These are phyloP conservation scores for Colletotrichum cordylinicola DNA, from an alignment of 2,329 filamentous ascomycete genomes.

Conservation along the genomic window DNA sequence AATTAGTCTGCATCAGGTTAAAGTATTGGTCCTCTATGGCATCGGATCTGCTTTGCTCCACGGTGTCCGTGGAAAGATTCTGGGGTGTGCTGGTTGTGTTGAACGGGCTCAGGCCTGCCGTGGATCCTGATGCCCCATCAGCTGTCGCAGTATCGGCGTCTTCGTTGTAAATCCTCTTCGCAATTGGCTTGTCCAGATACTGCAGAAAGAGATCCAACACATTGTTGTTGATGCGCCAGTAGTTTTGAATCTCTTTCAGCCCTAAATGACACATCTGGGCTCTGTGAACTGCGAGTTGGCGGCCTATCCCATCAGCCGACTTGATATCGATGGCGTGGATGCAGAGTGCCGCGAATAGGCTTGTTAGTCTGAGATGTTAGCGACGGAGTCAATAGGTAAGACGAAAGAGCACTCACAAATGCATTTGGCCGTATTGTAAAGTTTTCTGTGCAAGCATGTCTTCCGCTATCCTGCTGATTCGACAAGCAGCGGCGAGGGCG, in stretches of 20 bases:
- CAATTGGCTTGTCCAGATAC: constrained; percentile 42
- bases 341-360: constrained; percentile 41
- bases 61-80: neutral
- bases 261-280: constrained; percentile 43
- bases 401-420: constrained; percentile 30
- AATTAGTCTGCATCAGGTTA: constrained; percentile 35
- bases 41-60: constrained; percentile 24
- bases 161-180: constrained; percentile 34
- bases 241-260: constrained; percentile 43
- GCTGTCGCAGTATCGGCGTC: neutral
- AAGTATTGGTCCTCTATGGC: constrained; percentile 41
- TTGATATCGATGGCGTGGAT: constrained; percentile 42
- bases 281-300: constrained; percentile 40
- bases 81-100: neutral
- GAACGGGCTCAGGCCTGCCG: neutral
- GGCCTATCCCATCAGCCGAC: constrained; percentile 34
- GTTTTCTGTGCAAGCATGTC: constrained; percentile 41
- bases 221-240: constrained; percentile 45
- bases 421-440: constrained; percentile 42
- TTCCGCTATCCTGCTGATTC: constrained; percentile 41
- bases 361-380: constrained; percentile 34
- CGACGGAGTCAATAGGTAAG: neutral
- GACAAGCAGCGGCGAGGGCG: constrained; percentile 36
- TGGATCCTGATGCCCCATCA: neutral
- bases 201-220: constrained; percentile 42